phyloP scores from a whole-genome alignment of 768 basidiomycete species.

The Trametopsis cervina region DNA sequence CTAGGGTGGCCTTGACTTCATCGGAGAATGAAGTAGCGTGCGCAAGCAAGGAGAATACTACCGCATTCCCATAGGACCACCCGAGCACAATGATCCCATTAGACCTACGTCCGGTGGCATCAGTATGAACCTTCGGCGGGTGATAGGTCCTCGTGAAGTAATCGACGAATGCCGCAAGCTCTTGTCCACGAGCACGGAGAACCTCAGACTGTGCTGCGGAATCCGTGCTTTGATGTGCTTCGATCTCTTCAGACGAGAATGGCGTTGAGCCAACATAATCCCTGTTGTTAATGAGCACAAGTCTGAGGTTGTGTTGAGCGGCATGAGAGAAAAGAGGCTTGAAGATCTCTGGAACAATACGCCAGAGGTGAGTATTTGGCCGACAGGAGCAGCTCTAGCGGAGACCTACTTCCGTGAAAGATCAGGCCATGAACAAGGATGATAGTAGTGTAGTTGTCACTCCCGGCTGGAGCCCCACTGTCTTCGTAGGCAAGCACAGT shows the following conservation, averaged over 20 bases:
- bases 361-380: too few relatives aligned
- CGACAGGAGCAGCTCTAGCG: too few relatives aligned
- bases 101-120: slow-evolving; percentile 1
- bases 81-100: slow-evolving; percentile 5
- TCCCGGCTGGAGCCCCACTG: slow-evolving; percentile 2
- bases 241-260: slow-evolving; percentile 16
- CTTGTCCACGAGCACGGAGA: neutral
- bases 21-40: slow-evolving; percentile 1
- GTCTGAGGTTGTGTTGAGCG: slow-evolving; percentile 13
- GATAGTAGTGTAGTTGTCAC: slow-evolving; percentile 4
- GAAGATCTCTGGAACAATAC: slow-evolving; percentile 20
- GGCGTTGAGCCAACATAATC: slow-evolving; percentile 23
- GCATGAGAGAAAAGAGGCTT: slow-evolving; percentile 17
- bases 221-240: slow-evolving; percentile 1
- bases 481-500: slow-evolving; percentile 7
- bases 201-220: slow-evolving; percentile 1
- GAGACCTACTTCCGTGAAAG: slow-evolving; percentile 7
- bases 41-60: slow-evolving; percentile 4
- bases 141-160: neutral
- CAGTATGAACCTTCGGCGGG: neutral
- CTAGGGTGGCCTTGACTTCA: neutral
- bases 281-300: slow-evolving; percentile 21
- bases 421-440: slow-evolving; percentile 9
- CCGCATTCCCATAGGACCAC: slow-evolving; percentile 9
- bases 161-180: slow-evolving; percentile 6